Evolutionary conservation across 192 early-diverging fungal genomes (phyloP), one percentile per base, ranked within the genome.

Genomic region (Coemansia sp.): DNA sequence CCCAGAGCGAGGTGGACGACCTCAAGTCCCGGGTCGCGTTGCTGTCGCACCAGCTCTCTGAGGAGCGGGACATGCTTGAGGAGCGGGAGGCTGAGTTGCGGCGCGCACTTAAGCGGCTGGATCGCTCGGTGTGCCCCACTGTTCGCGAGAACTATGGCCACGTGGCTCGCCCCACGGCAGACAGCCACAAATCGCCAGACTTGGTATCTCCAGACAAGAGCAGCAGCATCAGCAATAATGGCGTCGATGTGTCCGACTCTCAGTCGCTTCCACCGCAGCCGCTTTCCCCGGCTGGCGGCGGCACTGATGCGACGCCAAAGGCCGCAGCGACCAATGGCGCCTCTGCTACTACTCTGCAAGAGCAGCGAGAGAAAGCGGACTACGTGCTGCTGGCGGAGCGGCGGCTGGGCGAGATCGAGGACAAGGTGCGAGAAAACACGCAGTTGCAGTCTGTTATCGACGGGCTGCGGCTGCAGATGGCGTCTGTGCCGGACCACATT

Each of bases 401-500:
- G 18, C 83, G 86, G 11, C 64, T 83, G 56, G 73, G 73, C 21
- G 85, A 86, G 78, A 64, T 87, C 23, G 83, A 82, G 58, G 67
- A 73, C 28, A 69, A 80, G 53, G 74, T 83, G 53, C 75, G 60
- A 9, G 84, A 88, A 46, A 79, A 83, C 65, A 74, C 82, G 18
- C 59, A 70, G 20, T 35, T 88, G 39, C 65, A 63, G 6, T 53
- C 62, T 40, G 77, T 86, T 59, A 69, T 86, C 0, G 86, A 88
- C 46, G 73, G 74, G 2, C 55, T 85, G 18, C 66, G 73, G 53
- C 65, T 79, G 34, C 77, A 86, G 55, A 76, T 87, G 33, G 71
- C 76, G 8, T 59, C 66, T 2, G 67, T 88, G 10, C 69, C 83
- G 1, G 82, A 86, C 56, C 83, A 84, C 40, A 75, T 83, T 7